These are phyloP conservation scores for Ochetophila trinervis DNA, from an alignment of 306 rosid species.

Conservation along the genomic window DNA sequence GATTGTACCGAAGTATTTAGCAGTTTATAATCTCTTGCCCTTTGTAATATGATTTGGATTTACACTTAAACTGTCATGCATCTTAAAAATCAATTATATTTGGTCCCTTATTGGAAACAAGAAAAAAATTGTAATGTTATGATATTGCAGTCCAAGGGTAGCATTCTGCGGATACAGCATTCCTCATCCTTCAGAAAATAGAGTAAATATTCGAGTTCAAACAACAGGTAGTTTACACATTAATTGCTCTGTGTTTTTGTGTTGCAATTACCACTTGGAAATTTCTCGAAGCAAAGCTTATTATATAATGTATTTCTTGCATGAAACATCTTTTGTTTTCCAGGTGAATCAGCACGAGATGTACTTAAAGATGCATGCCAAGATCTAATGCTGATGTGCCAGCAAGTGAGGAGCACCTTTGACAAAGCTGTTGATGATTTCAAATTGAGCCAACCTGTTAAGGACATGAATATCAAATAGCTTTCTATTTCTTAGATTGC, in stretches of 20 bases:
- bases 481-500: not conserved
- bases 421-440: constrained; percentile 56
- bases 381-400: constrained; percentile 64
- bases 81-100: not conserved
- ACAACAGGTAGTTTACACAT: constrained; percentile 55
- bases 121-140: constrained; percentile 15
- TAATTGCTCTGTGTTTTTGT: not conserved
- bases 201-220: constrained; percentile 74
- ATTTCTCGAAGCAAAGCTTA: too few species aligned
- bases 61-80: too few species aligned
- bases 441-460: constrained; percentile 19
- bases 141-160: constrained; percentile 62
- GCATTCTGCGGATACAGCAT: constrained; percentile 77
- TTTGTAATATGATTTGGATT: not conserved
- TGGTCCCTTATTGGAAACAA: not conserved
- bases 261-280: too few species aligned
- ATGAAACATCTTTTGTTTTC: not conserved
- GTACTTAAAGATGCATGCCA: constrained; percentile 67
- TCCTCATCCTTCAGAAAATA: constrained; percentile 88
- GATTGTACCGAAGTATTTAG: too few species aligned
- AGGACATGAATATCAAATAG: constrained; percentile 30
- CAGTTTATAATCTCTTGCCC: too few species aligned
- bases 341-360: constrained; percentile 69
- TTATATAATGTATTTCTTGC: not conserved
- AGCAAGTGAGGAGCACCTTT: constrained; percentile 60